Evolutionary conservation across 306 rosid species (phyloP).

Genomic region (Canavalia ensiformis): DNA sequence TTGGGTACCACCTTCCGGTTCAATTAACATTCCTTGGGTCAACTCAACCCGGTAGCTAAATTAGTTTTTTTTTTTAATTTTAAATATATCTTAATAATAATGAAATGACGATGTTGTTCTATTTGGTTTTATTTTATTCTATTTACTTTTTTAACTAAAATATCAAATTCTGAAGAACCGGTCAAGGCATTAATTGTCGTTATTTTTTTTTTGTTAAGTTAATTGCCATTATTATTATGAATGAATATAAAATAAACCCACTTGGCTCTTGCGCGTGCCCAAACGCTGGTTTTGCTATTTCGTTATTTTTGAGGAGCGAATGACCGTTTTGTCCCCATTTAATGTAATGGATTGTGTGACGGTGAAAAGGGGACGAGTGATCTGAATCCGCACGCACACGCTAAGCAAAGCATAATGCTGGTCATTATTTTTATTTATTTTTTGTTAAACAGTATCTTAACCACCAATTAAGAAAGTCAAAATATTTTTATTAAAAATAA

Average conservation of each 20-base stretch:
- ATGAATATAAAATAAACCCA: background rate
- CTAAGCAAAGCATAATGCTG: conserved; percentile 4
- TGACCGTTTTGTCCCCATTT: background rate
- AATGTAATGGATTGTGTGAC: background rate
- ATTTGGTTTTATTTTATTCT: background rate
- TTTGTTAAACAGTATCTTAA: too few species aligned
- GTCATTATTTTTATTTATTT: background rate
- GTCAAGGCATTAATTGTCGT: background rate
- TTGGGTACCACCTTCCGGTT: background rate
- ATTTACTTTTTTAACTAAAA: background rate
- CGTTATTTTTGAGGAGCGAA: background rate
- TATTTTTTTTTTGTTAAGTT: too few species aligned
- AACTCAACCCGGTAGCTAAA: background rate
- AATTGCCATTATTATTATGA: background rate
- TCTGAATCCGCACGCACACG: conserved; percentile 35
- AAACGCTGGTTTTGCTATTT: background rate
- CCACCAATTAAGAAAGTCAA: too few species aligned
- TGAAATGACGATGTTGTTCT: too few species aligned
- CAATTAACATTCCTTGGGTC: background rate
- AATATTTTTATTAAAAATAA: too few species aligned
- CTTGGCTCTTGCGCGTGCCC: background rate
- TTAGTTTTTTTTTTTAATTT: background rate
- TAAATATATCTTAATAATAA: background rate
- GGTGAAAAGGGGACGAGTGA: conserved; percentile 16
- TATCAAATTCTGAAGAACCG: background rate